Evolutionary conservation across 768 basidiomycete genomes (phyloP).

Genomic region (Russula sp.): DNA sequence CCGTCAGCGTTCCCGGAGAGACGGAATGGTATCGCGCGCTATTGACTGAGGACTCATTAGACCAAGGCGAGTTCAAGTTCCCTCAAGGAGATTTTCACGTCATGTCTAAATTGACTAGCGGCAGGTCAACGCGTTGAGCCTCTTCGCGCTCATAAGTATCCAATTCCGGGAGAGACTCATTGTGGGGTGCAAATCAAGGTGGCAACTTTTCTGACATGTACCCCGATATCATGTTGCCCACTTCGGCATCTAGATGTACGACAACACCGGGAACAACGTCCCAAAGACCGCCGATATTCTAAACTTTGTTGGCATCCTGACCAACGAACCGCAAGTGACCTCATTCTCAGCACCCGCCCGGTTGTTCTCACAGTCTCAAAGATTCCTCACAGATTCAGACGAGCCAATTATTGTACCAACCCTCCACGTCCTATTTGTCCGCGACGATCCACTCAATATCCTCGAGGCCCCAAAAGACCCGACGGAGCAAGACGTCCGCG

Average conservation of each 20-base stretch:
- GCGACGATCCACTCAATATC: constrained; percentile 40
- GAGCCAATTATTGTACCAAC: constrained; percentile 51
- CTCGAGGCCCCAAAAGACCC: constrained; percentile 23
- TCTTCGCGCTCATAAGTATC: constrained; percentile 60
- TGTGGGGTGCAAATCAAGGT: constrained; percentile 77
- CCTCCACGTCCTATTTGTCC: constrained; percentile 63
- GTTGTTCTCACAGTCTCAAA: constrained; percentile 30
- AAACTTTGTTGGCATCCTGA: constrained; percentile 72
- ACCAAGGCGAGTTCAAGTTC: constrained; percentile 30
- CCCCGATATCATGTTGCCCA: constrained; percentile 10
- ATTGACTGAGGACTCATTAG: constrained; percentile 31
- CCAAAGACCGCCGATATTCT: constrained; percentile 61
- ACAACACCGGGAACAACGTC: constrained; percentile 41
- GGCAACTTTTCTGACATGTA: constrained; percentile 1
- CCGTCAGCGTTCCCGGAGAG: constrained; percentile 69
- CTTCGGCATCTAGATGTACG: constrained; percentile 53
- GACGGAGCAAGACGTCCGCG: constrained; percentile 39
- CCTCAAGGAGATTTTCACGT: not conserved
- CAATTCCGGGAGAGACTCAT: constrained; percentile 51
- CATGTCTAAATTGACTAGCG: not conserved
- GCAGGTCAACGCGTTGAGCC: constrained; percentile 17
- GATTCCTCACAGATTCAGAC: constrained; percentile 38
- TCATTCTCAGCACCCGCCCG: not conserved
- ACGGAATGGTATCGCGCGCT: constrained; percentile 51
- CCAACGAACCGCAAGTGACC: constrained; percentile 56